Conservation (phyloP, 352 stramenopile species). For the Globisporangium nodosum region DNA sequence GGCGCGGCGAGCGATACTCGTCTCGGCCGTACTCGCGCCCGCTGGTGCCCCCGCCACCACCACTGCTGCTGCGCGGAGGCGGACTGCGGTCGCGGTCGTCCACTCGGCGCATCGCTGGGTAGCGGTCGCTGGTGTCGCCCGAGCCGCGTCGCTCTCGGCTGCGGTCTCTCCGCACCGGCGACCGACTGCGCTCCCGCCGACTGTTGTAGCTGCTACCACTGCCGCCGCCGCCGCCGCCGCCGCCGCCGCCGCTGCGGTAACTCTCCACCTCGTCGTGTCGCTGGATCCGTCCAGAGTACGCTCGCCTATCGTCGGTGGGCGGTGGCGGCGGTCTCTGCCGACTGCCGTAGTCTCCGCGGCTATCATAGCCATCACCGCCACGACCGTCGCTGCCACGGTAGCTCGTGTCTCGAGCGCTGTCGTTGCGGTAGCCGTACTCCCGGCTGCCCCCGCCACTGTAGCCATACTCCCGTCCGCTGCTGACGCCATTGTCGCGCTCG, state of each 20-base stretch:
- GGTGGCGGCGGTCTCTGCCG: neutral
- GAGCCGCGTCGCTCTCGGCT: conserved; percentile 5
- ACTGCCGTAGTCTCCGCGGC: neutral
- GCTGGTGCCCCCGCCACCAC: neutral
- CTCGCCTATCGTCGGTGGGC: neutral
- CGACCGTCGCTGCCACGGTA: neutral
- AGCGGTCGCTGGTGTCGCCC: neutral
- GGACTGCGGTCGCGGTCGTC: conserved; percentile 10
- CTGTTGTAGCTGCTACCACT: neutral
- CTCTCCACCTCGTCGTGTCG: conserved; percentile 2
- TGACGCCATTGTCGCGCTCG: neutral
- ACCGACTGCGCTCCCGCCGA: conserved; percentile 11
- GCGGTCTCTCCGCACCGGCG: conserved; percentile 8
- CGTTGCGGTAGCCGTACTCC: neutral
- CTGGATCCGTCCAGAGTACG: neutral
- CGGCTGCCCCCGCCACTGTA: neutral
- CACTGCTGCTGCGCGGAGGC: neutral
- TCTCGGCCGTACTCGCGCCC: neutral
- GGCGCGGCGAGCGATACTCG: neutral
- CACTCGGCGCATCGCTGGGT: neutral
- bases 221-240: too few relatives aligned
- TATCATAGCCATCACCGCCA: neutral
- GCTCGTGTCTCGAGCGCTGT: neutral
- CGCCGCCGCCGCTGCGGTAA: neutral
- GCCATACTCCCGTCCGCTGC: neutral